Evolutionary conservation across 371 early-diverging fungal species (phyloP).

Genomic region (Globomyces sp.): DNA sequence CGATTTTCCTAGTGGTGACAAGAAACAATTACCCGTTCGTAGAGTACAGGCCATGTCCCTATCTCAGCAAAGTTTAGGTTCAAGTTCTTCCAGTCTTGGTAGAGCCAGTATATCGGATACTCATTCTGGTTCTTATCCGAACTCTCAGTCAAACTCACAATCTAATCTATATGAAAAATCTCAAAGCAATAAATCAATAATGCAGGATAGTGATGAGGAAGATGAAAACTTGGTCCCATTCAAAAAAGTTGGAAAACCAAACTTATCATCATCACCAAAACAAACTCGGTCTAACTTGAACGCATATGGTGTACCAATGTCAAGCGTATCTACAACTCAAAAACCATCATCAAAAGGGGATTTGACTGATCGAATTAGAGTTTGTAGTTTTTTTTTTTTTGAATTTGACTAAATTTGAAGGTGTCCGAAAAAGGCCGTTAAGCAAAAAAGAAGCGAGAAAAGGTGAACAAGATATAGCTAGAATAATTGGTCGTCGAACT

Average conservation of each 20-base stretch:
- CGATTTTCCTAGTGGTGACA: conserved; percentile 2
- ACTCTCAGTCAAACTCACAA: neutral
- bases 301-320: conserved; percentile 50
- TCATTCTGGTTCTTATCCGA: too few relatives aligned
- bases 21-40: neutral
- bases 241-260: too few relatives aligned
- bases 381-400: conserved; percentile 55
- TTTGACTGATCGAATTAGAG: conserved; percentile 81
- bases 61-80: too few relatives aligned
- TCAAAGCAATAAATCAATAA: neutral
- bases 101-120: too few relatives aligned
- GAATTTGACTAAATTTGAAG: too few relatives aligned
- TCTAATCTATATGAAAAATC: neutral
- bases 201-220: conserved; percentile 7
- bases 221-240: neutral
- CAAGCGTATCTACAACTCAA: conserved; percentile 4
- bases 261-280: neutral
- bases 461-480: conserved; percentile 82
- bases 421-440: conserved; percentile 91
- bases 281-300: conserved; percentile 30
- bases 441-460: conserved; percentile 72
- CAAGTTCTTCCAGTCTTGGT: too few relatives aligned
- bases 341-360: conserved; percentile 35
- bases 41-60: too few relatives aligned
- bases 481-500: conserved; percentile 60